phyloP scores from a whole-genome alignment of 225 moss, liverwort and hornwort genomes.

The Ulota crispa region DNA sequence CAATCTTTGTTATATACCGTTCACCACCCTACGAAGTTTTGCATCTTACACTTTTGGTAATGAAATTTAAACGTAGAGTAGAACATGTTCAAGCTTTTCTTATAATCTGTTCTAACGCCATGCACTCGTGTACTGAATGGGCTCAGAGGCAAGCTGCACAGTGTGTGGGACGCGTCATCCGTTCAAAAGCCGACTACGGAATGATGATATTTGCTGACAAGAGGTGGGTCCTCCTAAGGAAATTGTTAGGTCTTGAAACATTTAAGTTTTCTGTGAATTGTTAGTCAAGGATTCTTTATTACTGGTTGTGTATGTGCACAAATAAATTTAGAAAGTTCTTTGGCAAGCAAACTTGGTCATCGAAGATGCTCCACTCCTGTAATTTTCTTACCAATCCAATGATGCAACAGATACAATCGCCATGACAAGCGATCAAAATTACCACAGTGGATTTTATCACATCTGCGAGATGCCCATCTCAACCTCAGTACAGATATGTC shows the following conservation, averaged over 20 bases:
- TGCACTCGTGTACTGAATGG: conserved; percentile 15
- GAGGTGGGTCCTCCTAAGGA: conserved; percentile 44
- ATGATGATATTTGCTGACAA: conserved; percentile 99
- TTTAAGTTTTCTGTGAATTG: neutral
- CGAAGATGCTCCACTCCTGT: neutral
- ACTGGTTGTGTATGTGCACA: conserved; percentile 7
- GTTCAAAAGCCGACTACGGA: conserved; percentile 98
- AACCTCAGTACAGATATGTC: conserved; percentile 99
- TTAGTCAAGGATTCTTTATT: neutral
- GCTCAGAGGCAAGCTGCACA: conserved; percentile 98
- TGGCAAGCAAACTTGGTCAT: neutral
- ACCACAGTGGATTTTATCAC: conserved; percentile 95
- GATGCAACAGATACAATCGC: conserved; percentile 75
- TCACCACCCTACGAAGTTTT: neutral
- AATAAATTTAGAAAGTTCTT: neutral
- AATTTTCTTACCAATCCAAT: conserved; percentile 1
- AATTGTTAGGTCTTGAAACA: neutral
- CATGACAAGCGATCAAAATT: conserved; percentile 99
- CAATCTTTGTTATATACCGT: neutral
- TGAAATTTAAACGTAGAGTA: neutral
- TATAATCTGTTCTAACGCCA: conserved; percentile 19
- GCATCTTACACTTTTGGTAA: neutral
- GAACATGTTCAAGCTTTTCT: neutral
- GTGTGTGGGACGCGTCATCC: conserved; percentile 98
- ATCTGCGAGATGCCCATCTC: conserved; percentile 93